Evolutionary conservation across 257 asterid species (phyloP).

Genomic region (Penstemon barbatus): DNA sequence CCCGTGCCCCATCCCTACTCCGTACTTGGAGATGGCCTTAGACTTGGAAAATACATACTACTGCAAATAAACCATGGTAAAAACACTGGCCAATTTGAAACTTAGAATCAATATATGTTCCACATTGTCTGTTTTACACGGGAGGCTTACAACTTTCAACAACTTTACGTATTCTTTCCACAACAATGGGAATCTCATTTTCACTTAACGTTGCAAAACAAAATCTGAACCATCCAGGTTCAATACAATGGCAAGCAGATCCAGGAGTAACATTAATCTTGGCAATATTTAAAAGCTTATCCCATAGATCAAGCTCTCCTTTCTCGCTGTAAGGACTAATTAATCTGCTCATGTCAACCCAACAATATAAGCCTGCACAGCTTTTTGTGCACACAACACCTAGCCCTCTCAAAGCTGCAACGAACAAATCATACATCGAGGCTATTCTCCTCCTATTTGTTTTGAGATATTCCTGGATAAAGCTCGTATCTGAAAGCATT

Average conservation of each 20-base stretch:
- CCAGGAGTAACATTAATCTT: slow-evolving; percentile 88
- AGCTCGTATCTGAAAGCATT: slow-evolving; percentile 76
- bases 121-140: slow-evolving; percentile 36
- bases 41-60: slow-evolving; percentile 25
- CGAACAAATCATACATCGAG: slow-evolving; percentile 56
- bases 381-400: slow-evolving; percentile 71
- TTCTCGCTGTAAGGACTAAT: slow-evolving; percentile 73
- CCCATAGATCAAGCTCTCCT: slow-evolving; percentile 95
- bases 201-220: slow-evolving; percentile 70
- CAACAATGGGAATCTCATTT: slow-evolving; percentile 66
- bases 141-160: slow-evolving; percentile 71
- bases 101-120: slow-evolving; percentile 26
- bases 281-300: slow-evolving; percentile 65
- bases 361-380: slow-evolving; percentile 80
- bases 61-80: slow-evolving; percentile 14
- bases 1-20: too few relatives aligned
- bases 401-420: slow-evolving; percentile 54
- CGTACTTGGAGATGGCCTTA: too few relatives aligned
- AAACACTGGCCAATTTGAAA: slow-evolving; percentile 26
- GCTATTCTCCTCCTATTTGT: slow-evolving; percentile 59
- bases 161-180: slow-evolving; percentile 64
- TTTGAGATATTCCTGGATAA: slow-evolving; percentile 53
- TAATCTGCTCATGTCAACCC: slow-evolving; percentile 93
- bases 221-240: slow-evolving; percentile 96
- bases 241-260: slow-evolving; percentile 94